Conservation (phyloP, 495 filamentous ascomycete species). For the Filosporella fistucella region DNA sequence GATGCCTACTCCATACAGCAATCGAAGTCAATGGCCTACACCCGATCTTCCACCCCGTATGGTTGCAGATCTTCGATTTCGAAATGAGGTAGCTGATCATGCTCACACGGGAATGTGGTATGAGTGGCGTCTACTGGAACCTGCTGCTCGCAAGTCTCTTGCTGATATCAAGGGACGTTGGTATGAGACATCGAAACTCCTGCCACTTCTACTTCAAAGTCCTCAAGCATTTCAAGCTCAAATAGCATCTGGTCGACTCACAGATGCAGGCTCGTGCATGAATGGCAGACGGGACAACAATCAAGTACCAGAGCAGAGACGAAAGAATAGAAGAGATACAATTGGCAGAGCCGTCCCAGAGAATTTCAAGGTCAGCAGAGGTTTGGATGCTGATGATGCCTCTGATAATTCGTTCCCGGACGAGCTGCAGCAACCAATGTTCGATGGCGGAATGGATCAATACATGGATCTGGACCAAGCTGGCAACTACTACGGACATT, state of each 20-base stretch:
- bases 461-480: constrained; percentile 17
- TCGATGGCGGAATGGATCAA: neutral
- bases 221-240: constrained; percentile 30
- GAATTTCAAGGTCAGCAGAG: constrained; percentile 29
- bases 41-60: constrained; percentile 37
- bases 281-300: constrained; percentile 33
- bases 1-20: constrained; percentile 18
- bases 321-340: constrained; percentile 33
- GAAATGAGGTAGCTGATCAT: constrained; percentile 38
- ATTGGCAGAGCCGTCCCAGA: constrained; percentile 41
- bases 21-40: constrained; percentile 15
- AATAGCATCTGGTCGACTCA: constrained; percentile 32
- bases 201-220: constrained; percentile 40
- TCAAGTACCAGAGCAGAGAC: constrained; percentile 23
- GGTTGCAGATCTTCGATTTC: constrained; percentile 26
- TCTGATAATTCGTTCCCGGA: constrained; percentile 20
- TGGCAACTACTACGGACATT: constrained; percentile 1
- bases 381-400: constrained; percentile 23
- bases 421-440: neutral
- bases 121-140: constrained; percentile 38
- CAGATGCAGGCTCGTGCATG: constrained; percentile 43
- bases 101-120: constrained; percentile 30
- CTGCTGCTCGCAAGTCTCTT: constrained; percentile 30
- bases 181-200: constrained; percentile 53
- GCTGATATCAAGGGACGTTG: constrained; percentile 57